Conservation (phyloP, 768 basidiomycete species). For the Cystofilobasidium macerans region DNA sequence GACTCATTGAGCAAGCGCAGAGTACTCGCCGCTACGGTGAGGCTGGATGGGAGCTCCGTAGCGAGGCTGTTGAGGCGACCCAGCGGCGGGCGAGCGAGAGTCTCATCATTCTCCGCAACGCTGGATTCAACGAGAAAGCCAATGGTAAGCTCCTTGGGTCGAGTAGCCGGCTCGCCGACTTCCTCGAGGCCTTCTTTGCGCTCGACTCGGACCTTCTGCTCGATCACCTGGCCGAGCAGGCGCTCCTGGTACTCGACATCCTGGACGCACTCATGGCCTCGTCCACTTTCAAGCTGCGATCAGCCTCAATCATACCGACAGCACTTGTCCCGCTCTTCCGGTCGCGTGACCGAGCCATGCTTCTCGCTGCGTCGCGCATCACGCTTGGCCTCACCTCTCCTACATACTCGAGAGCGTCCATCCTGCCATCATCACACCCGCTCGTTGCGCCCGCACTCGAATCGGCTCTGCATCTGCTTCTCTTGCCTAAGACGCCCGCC, state of each 20-base stretch:
- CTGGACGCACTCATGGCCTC: conserved; percentile 13
- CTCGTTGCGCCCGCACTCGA: conserved; percentile 6
- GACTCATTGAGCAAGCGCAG: conserved; percentile 28
- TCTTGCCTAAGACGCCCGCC: not conserved
- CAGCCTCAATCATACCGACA: not conserved
- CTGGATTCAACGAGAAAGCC: conserved; percentile 36
- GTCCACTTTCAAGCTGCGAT: not conserved
- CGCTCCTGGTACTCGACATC: conserved; percentile 22
- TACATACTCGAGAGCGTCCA: not conserved
- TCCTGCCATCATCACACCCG: not conserved
- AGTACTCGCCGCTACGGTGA: conserved; percentile 6
- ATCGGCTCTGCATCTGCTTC: conserved; percentile 1
- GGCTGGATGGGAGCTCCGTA: not conserved
- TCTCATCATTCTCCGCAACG: conserved; percentile 75
- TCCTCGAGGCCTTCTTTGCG: conserved; percentile 6
- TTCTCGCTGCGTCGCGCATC: conserved; percentile 8
- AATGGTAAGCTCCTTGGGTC: conserved; percentile 45
- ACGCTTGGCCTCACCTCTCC: conserved; percentile 1
- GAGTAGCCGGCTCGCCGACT: conserved; percentile 28
- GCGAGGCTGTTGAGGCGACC: conserved; percentile 6
- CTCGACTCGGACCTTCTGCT: conserved; percentile 4
- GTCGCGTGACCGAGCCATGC: conserved; percentile 20
- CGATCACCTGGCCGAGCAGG: conserved; percentile 18
- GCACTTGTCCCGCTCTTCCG: conserved; percentile 4
- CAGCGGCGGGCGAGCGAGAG: conserved; percentile 74